phyloP scores from a whole-genome alignment of 805 yeast genomes.

The Peterozyma toletana region DNA sequence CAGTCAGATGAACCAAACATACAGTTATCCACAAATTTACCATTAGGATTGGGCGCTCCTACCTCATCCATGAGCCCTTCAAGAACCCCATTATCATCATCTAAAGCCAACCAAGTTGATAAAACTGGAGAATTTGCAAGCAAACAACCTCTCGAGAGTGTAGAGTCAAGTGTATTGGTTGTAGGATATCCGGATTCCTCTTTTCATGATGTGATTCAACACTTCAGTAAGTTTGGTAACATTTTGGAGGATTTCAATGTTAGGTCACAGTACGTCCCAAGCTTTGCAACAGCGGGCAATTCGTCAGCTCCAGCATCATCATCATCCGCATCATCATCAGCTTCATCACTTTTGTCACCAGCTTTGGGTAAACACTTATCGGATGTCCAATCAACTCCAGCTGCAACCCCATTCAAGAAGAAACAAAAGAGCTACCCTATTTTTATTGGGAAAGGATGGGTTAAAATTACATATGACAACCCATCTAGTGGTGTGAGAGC shows the following conservation, averaged over 20 bases:
- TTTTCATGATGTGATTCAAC: conserved; percentile 59
- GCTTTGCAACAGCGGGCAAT: neutral
- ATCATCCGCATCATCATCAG: neutral
- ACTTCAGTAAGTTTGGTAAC: conserved; percentile 73
- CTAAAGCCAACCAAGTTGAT: conserved; percentile 4
- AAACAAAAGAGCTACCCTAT: conserved; percentile 45
- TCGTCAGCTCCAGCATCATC: neutral
- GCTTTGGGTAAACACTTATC: neutral
- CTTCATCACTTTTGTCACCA: neutral
- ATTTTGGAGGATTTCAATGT: conserved; percentile 67
- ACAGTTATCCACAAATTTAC: neutral
- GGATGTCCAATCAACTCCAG: conserved; percentile 4
- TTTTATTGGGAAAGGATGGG: conserved; percentile 84
- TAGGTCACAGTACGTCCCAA: neutral
- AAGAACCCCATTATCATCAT: neutral
- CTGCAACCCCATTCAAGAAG: conserved; percentile 7
- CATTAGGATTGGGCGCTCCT: neutral
- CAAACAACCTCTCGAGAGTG: conserved; percentile 19
- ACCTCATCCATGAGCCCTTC: neutral
- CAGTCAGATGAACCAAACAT: neutral
- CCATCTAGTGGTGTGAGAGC: conserved; percentile 77
- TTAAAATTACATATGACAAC: conserved; percentile 78
- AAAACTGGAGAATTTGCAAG: conserved; percentile 9
- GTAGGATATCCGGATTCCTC: conserved; percentile 84
- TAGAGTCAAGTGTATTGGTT: conserved; percentile 67